phyloP scores from a whole-genome alignment of 495 filamentous ascomycete genomes.

The Neurospora terricola region DNA sequence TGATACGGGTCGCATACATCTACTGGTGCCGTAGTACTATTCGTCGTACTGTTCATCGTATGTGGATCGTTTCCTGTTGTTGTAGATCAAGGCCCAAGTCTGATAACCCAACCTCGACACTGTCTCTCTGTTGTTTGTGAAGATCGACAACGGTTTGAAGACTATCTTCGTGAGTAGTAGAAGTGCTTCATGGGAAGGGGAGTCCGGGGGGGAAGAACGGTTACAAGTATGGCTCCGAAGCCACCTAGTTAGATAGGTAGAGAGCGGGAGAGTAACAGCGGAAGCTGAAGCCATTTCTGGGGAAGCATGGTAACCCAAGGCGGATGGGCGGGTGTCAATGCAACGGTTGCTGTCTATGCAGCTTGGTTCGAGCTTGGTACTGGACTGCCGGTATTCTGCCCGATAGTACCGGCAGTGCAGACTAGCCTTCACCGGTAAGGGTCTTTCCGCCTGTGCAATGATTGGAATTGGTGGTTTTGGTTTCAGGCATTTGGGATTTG shows the following conservation, averaged over 20 bases:
- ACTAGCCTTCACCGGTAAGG: not conserved
- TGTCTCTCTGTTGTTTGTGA: not conserved
- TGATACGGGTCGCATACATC: not conserved
- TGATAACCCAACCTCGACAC: not conserved
- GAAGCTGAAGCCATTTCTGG: not conserved
- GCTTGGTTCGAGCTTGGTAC: not conserved
- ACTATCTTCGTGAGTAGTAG: not conserved
- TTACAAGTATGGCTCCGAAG: not conserved
- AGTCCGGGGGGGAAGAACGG: not conserved
- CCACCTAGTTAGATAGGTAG: not conserved
- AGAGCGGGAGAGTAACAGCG: not conserved
- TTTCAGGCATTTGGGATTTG: not conserved
- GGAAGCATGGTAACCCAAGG: not conserved
- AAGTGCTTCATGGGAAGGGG: not conserved
- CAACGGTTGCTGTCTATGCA: slow-evolving; percentile 1
- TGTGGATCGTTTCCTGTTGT: not conserved
- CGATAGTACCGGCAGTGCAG: not conserved
- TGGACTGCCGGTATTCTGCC: not conserved
- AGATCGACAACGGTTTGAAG: not conserved
- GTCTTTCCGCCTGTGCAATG: not conserved
- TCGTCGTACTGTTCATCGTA: not conserved
- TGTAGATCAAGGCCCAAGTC: not conserved
- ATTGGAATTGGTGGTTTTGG: not conserved
- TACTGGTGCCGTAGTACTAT: not conserved
- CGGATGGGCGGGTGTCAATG: slow-evolving; percentile 4